Conservation (phyloP, 495 filamentous ascomycete species). For the Choiromyces venosus region DNA sequence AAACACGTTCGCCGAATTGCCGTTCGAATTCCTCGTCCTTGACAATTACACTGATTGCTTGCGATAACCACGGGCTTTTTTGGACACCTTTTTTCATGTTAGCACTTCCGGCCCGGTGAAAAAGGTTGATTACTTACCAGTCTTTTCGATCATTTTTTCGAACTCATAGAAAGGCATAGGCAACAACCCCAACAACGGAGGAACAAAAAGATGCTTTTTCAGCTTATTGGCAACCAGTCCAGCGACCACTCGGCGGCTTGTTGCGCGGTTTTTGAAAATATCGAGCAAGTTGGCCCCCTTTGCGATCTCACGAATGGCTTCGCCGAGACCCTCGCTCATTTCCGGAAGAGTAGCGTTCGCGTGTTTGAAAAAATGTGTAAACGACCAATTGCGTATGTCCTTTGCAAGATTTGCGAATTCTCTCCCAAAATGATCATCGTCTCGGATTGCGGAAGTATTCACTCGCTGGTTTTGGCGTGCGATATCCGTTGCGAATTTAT, state of each 20-base stretch:
- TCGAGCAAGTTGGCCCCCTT: neutral
- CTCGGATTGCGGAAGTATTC: slow-evolving; percentile 2
- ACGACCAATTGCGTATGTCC: slow-evolving; percentile 18
- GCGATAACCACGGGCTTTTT: neutral
- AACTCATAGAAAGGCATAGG: neutral
- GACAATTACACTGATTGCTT: slow-evolving; percentile 5
- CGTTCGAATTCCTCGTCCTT: neutral
- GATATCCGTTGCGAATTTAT: neutral
- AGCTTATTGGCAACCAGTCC: neutral
- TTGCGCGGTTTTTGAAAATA: neutral
- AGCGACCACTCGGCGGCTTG: neutral
- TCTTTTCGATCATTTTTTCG: neutral
- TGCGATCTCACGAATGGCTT: neutral
- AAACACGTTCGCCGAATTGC: neutral
- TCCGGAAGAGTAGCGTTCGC: neutral
- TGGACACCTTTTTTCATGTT: neutral
- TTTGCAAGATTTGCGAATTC: slow-evolving; percentile 16
- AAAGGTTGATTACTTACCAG: neutral
- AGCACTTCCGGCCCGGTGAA: neutral
- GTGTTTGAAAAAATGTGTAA: slow-evolving; percentile 1
- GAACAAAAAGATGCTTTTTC: neutral
- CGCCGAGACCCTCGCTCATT: neutral
- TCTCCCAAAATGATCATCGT: slow-evolving; percentile 19
- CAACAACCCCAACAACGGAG: neutral
- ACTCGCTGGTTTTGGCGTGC: neutral